Evolutionary conservation across 1,284 basidiomycete species (phyloP), one percentile per base, ranked within the genome.

Genomic region (Uromyces viciae-fabae): DNA sequence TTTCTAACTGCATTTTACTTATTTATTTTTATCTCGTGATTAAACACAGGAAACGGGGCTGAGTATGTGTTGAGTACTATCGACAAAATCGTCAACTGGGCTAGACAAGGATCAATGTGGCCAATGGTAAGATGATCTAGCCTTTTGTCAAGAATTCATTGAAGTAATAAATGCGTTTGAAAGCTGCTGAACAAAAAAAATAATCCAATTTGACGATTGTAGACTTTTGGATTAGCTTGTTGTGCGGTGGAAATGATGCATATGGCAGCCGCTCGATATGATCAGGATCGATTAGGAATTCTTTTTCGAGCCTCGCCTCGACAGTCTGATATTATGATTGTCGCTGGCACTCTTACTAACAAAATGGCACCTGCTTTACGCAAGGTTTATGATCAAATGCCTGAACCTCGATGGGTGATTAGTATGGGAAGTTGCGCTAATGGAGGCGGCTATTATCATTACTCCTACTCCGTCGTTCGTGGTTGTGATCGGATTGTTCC

Each of bases 241-340:
- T 99, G 96, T 87, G 97, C 96, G 79, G 95, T 99, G 62, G 96
- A 99, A 88, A 96, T 96, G 94, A 96, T 96, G 94, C 95, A 97
- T 88, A 94, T 97, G 93, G 97, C 97, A 76, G 95, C 96, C 58
- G 94, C 97, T 19, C 91, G 97, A 82, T 99, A 99, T 87, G 97
- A 99, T 87, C 97, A 99, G 87, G 97, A 99, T 87, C 91, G 97
- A 84, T 89, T 99, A 58, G 97, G 97, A 85, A 91, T 99, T 82
- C 93, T 99, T 58, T 99, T 99, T 90, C 94, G 97, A 89, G 97
- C 96, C 14, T 94, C 92, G 87, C 97, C 97, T 74, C 92, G 97
- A 83, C 95, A 98, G 88, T 94, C 92, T 82, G 96, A 99, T 86
- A 93, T 99, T 85, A 99, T 99, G 97, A 99, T 99, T 85, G 97